Conservation (phyloP, 768 basidiomycete species). For the Collybia mongolica region DNA sequence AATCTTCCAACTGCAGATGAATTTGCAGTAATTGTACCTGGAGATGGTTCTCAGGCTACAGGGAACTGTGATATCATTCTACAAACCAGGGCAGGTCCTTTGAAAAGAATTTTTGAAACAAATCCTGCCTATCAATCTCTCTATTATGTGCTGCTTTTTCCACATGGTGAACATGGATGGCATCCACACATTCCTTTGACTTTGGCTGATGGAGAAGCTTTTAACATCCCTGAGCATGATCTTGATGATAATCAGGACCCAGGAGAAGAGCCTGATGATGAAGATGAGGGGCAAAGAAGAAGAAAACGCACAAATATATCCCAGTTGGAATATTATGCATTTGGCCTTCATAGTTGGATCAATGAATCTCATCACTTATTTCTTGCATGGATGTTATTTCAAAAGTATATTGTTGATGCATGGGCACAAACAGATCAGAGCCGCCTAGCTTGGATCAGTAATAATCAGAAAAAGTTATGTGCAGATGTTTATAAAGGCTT, state of each 20-base stretch:
- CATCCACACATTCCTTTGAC: slow-evolving; percentile 16
- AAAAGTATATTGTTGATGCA: slow-evolving; percentile 35
- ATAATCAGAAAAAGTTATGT: slow-evolving; percentile 28
- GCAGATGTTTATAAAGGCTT: slow-evolving; percentile 31
- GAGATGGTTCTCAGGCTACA: slow-evolving; percentile 16
- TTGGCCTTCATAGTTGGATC: slow-evolving; percentile 21
- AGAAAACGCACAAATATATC: slow-evolving; percentile 16
- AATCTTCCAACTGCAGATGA: slow-evolving; percentile 43
- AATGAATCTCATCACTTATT: slow-evolving; percentile 26
- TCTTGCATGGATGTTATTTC: slow-evolving; percentile 32
- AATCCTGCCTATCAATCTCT: slow-evolving; percentile 34
- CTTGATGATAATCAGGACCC: too few species aligned
- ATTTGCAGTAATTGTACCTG: slow-evolving; percentile 41
- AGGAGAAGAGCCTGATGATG: too few species aligned
- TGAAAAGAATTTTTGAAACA: slow-evolving; percentile 29
- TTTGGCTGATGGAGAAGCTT: too few species aligned
- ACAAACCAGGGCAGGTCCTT: slow-evolving; percentile 10
- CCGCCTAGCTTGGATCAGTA: slow-evolving; percentile 24
- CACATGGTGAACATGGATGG: slow-evolving; percentile 37
- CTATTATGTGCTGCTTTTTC: slow-evolving; percentile 45
- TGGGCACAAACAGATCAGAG: slow-evolving; percentile 36
- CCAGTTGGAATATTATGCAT: slow-evolving; percentile 24
- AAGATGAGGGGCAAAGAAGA: not conserved
- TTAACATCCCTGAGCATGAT: too few species aligned
- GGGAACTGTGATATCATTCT: slow-evolving; percentile 34